Evolutionary conservation across 2,329 filamentous ascomycete genomes (phyloP), one percentile per base, ranked within the genome.

Genomic region (Trichocomaceae sp.): DNA sequence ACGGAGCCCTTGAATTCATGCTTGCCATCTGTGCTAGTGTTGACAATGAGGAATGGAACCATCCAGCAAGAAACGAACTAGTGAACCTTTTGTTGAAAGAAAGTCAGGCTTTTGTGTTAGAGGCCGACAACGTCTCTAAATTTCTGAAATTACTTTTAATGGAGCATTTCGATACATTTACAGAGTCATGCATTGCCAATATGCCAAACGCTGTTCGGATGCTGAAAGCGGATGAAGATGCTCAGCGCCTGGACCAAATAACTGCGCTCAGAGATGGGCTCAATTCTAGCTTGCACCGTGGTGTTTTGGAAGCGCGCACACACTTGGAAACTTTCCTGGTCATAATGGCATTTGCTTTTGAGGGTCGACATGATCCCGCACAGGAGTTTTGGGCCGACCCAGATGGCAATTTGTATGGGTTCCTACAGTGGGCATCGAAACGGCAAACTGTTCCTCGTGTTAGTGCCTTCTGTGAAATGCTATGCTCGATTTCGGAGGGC

Each of bases 341-440:
- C 59, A 85, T 97, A 58, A 92, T 97, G 57, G 87, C 93, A 3
- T 96, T 93, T 66, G 83, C 90, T 4, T 99, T 92, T 65, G 89
- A 97, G 64, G 84, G 86, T 29, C 86, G 90, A 35, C 83, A 87
- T 15, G 89, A 96, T 50, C 87, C 90, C 23, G 89, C 91, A 9
- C 83, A 88, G 64, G 87, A 85, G 46, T 97, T 97, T 62, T 99
- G 93, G 93, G 82, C 82, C 31, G 91, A 96, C 66, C 84, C 87
- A 1, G 93, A 99, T 64, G 90, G 90, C 66, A 96, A 96, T 62
- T 77, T 99, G 31, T 88, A 91, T 59, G 93, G 93, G 0, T 99
- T 99, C 67, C 80, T 99, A 68, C 88, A 95, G 60, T 99, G 93
- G 93, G 88, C 91, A n/a, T 96, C 93, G 3, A 86, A 90, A 62